These are phyloP conservation scores for Psilocybe cubensis DNA, from an alignment of 768 basidiomycete species.

Conservation along the genomic window DNA sequence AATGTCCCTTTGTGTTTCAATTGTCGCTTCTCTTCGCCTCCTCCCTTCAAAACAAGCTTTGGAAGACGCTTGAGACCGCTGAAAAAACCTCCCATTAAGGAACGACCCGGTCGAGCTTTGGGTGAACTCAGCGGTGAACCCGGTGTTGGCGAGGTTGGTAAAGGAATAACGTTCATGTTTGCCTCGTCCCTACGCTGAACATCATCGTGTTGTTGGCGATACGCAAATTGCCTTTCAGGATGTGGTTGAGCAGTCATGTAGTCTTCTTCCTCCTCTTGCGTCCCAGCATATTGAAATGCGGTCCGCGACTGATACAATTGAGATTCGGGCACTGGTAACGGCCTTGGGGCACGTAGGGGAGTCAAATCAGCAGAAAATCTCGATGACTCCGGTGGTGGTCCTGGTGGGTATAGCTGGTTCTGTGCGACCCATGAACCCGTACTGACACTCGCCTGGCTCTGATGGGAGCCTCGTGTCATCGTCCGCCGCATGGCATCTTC, in stretches of 20 bases:
- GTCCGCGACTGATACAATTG: conserved; percentile 17
- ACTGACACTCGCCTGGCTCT: conserved; percentile 25
- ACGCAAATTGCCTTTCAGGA: neutral
- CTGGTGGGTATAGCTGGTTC: conserved; percentile 35
- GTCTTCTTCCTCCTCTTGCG: neutral
- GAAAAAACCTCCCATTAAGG: conserved; percentile 43
- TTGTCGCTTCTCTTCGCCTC: neutral
- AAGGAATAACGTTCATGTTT: neutral
- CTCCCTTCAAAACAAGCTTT: conserved; percentile 29
- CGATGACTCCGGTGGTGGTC: conserved; percentile 18
- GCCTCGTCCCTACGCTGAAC: neutral
- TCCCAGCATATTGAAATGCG: conserved; percentile 1
- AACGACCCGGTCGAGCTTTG: conserved; percentile 2
- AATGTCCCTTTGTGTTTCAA: conserved; percentile 29
- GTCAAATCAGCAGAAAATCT: conserved; percentile 23
- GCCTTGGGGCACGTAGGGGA: conserved; percentile 26
- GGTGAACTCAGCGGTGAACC: neutral
- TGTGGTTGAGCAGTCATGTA: neutral
- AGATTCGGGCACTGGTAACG: conserved; percentile 37
- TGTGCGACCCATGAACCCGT: conserved; percentile 43
- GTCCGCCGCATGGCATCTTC: conserved; percentile 22
- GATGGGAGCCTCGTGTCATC: conserved; percentile 28
- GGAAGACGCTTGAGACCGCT: conserved; percentile 39
- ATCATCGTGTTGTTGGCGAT: neutral
- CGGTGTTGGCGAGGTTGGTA: neutral